A percentile compares a stretch with the other conserved stretches of the same genome.
Evolutionary conservation across 441 rosid genomes (phyloP).

Genomic region (Raphanus hybrid): DNA sequence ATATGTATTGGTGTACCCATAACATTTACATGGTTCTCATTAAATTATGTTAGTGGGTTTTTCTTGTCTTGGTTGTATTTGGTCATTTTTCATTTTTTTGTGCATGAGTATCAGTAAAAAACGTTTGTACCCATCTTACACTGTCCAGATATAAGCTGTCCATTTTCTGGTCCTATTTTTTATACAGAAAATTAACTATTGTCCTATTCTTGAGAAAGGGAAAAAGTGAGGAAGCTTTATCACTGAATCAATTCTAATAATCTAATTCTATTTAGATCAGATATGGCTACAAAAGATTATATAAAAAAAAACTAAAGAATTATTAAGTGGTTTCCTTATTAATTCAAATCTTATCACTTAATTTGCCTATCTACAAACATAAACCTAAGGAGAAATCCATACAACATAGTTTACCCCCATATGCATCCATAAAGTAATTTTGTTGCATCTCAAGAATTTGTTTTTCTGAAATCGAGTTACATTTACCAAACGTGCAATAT

Average conservation of each 20-base stretch:
- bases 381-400: background rate
- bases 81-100: conserved; percentile 8
- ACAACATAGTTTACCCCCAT: background rate
- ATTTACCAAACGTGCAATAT: background rate
- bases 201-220: conserved; percentile 38
- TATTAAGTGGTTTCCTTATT: background rate
- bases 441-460: background rate
- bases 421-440: background rate
- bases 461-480: background rate
- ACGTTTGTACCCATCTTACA: conserved; percentile 50
- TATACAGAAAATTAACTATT: conserved; percentile 29
- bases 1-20: conserved; percentile 51
- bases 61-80: conserved; percentile 20
- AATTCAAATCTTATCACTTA: background rate
- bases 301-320: background rate
- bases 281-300: background rate
- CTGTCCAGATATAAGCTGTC: conserved; percentile 47
- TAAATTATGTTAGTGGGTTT: conserved; percentile 28
- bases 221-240: conserved; percentile 39
- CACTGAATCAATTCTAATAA: conserved; percentile 23
- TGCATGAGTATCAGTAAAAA: conserved; percentile 39
- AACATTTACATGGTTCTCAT: conserved; percentile 40
- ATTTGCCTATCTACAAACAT: background rate
- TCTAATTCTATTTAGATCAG: background rate
- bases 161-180: conserved; percentile 12